phyloP scores from a whole-genome alignment of 2,329 filamentous ascomycete species.

The Phialophora verrucosa region DNA sequence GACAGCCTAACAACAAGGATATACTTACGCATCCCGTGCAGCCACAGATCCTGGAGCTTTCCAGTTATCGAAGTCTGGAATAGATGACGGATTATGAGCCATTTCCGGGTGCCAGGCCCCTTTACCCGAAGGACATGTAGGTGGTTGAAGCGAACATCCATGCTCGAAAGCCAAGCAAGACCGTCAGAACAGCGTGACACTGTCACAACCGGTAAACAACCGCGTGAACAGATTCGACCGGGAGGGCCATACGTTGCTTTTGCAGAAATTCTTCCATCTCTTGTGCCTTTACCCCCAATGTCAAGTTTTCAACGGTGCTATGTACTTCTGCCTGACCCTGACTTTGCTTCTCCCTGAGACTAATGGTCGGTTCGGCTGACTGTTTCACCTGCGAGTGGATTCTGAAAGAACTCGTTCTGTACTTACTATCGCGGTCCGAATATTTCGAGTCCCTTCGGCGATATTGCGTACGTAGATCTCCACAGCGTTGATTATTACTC shows the following conservation, averaged over 20 bases:
- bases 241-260: neutral
- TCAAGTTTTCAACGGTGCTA: neutral
- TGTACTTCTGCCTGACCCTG: neutral
- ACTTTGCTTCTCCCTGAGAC: neutral
- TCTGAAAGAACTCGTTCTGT: neutral
- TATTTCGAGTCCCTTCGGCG: neutral
- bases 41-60: slow-evolving; percentile 6
- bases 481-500: neutral
- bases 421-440: neutral
- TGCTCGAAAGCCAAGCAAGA: slow-evolving; percentile 16
- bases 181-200: neutral
- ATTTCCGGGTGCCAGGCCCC: slow-evolving; percentile 24
- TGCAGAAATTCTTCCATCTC: neutral
- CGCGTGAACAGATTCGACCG: neutral
- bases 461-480: neutral
- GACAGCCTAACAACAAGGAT: neutral
- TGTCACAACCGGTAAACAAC: neutral
- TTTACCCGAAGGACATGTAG: slow-evolving; percentile 23
- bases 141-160: slow-evolving; percentile 31
- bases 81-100: slow-evolving; percentile 21
- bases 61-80: slow-evolving; percentile 23
- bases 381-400: neutral
- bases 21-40: neutral
- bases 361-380: neutral
- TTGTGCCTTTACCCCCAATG: neutral